Conservation (phyloP, 352 stramenopile species). For the Pythium sukuiense region DNA sequence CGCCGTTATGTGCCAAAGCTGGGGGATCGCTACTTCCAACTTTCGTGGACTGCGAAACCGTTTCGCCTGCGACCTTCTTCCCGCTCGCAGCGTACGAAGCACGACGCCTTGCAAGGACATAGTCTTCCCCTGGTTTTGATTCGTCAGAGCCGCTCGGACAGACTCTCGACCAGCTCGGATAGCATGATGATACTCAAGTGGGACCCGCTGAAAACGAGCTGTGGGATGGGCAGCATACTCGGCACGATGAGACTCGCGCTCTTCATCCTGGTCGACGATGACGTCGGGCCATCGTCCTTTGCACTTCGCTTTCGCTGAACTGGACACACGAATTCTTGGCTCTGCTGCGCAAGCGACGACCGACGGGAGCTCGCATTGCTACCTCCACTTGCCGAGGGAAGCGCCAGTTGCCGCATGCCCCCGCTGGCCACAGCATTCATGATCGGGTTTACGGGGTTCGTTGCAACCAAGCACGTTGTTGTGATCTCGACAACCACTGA, state of each 20-base stretch:
- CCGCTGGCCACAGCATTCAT: neutral
- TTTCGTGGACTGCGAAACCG: neutral
- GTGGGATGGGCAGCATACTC: conserved; percentile 23
- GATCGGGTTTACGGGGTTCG: neutral
- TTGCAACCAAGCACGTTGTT: conserved; percentile 5
- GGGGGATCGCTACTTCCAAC: neutral
- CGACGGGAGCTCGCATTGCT: conserved; percentile 15
- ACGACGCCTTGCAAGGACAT: neutral
- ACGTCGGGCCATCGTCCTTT: neutral
- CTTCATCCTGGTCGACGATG: neutral
- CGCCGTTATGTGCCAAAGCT: neutral
- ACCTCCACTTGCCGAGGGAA: neutral
- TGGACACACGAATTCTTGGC: conserved; percentile 29
- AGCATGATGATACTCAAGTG: neutral
- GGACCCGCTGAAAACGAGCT: conserved; percentile 40
- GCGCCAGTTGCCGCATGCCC: conserved; percentile 1
- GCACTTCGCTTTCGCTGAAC: neutral
- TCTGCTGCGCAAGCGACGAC: neutral
- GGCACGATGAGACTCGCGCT: neutral
- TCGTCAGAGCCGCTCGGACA: neutral
- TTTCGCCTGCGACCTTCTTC: neutral
- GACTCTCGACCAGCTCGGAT: neutral
- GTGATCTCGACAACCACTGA: conserved; percentile 28
- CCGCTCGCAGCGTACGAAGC: conserved; percentile 5
- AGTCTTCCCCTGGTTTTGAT: neutral